These are phyloP conservation scores for Nothomitra cinnamomea DNA, from an alignment of 2,329 filamentous ascomycete species.

Conservation along the genomic window DNA sequence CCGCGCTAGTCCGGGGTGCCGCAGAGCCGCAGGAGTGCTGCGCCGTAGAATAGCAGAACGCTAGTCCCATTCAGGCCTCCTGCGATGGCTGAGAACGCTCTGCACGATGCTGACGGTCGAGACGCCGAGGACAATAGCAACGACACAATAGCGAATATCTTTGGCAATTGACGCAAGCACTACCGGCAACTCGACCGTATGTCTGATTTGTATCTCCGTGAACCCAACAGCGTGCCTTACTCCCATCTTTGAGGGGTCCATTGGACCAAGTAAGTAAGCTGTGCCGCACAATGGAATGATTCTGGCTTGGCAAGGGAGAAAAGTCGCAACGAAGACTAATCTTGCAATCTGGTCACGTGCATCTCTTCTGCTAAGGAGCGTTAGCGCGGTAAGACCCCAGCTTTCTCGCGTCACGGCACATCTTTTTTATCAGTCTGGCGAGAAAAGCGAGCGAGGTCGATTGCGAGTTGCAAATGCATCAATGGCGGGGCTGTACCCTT, in stretches of 20 bases:
- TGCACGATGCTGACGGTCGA: conserved; percentile 15
- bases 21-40: background rate
- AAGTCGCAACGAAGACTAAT: background rate
- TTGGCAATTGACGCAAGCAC: conserved; percentile 30
- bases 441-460: background rate
- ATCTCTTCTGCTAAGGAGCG: background rate
- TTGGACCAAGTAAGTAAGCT: conserved; percentile 7
- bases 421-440: too few species aligned
- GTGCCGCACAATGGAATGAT: background rate
- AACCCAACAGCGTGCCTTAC: conserved; percentile 29
- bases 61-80: background rate
- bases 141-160: conserved; percentile 32
- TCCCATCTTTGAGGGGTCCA: conserved; percentile 25
- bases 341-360: background rate
- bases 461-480: conserved; percentile 9
- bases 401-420: too few species aligned
- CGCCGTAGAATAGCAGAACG: too few species aligned
- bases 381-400: background rate
- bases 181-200: conserved; percentile 33
- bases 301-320: too few species aligned
- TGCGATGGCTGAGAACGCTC: conserved; percentile 7
- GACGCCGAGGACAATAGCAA: conserved; percentile 32
- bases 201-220: conserved; percentile 28
- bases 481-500: conserved; percentile 73
- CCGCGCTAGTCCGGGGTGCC: background rate